phyloP scores from a whole-genome alignment of 352 stramenopile genomes.

The Globisporangium cederbergense region DNA sequence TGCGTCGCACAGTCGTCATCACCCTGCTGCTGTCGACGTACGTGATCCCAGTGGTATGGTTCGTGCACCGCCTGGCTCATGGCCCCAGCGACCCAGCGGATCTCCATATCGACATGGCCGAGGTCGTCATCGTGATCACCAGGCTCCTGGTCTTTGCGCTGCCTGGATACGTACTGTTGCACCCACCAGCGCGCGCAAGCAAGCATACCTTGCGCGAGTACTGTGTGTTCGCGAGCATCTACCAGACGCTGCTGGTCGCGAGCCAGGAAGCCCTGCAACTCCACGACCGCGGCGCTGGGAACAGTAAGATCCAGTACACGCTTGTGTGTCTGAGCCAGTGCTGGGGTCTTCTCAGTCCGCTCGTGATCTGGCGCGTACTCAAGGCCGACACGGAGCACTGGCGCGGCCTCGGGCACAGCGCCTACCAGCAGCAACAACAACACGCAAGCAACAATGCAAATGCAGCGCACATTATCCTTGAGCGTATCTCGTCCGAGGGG shows the following conservation, averaged over 20 bases:
- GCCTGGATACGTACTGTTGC: conserved; percentile 29
- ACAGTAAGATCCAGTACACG: neutral
- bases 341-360: conserved; percentile 18
- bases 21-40: neutral
- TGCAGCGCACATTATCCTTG: conserved; percentile 1
- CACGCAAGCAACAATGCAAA: neutral
- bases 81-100: neutral
- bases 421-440: neutral
- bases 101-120: neutral
- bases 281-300: neutral
- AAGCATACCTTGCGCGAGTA: conserved; percentile 1
- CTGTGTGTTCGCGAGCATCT: neutral
- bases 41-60: neutral
- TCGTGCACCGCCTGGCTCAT: neutral
- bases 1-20: neutral
- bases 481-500: conserved; percentile 51
- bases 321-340: neutral
- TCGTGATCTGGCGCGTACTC: conserved; percentile 62
- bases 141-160: neutral
- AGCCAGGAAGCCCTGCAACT: neutral
- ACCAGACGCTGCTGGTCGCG: neutral
- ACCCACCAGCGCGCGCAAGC: neutral
- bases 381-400: conserved; percentile 58
- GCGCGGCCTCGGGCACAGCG: conserved; percentile 22
- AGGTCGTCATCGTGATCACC: neutral